Base-by-base conservation (phyloP, 805 yeast species). In the Candida argentea region DNA sequence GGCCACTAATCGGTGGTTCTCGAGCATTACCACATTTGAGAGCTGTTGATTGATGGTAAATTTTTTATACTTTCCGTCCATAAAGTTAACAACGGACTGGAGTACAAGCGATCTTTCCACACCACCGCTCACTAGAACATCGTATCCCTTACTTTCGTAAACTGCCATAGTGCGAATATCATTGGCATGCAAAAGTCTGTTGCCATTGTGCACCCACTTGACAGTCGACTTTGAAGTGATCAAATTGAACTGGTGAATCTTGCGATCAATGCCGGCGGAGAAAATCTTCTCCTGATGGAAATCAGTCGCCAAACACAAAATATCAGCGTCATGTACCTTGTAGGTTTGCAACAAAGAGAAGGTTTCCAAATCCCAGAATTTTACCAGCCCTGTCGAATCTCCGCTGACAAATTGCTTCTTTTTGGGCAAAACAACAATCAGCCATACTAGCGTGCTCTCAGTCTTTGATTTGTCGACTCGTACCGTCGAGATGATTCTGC, bases 341-440 rank as follows among this genome's bases (percentile, higher is more conserved):
- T 85, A 86, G 14, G 81, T 73, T 52, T 89, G 97, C 28, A 73
- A 62, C 34, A 91, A 59, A 1, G 95, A 76, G 40, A 75, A 76
- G 40, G 73, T 77, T 26, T 71, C 67, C 37, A 79, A 63, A 44
- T 89, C 95, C 99, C 99, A 91, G 38, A 91, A 70, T 53, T 89
- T 89, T 29, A 91, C 72, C 6, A 82, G 67, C 2, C 99, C 99
- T 1, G 96, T 89, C 5, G 96, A 86, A 57, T 91, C 99, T 30
- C 97, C 98, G 35, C 86, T 75, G n/a, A 84, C 93, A 33, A 91
- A 68, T 50, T 85, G 94, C 30, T 72, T 64, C 27, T 70, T 68
- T 23, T 61, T 49, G 4, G 79, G 74, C 33, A 87, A 57, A 18
- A 76, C 75, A 25, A 67, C 42, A 1, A 91, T 75, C 20, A 85